Base-by-base conservation (phyloP, 1,284 basidiomycete genomes). In the Melampsora americana region DNA sequence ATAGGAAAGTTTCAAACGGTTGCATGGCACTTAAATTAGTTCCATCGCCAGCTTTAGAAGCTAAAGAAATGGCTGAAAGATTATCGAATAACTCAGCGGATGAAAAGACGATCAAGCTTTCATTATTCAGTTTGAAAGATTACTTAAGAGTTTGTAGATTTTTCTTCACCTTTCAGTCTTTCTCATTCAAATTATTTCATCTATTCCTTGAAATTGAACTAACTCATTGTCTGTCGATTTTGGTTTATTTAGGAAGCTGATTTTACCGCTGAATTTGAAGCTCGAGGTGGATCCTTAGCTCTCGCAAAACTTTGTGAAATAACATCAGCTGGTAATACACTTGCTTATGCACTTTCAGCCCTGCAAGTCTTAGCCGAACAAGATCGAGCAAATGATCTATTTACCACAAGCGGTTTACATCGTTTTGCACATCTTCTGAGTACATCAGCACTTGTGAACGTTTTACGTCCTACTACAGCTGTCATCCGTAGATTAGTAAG, bases 391-490 rank as follows among this genome's bases (percentile, higher is more conserved):
- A 93, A 91, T 91, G 86, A 88, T 1, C 85, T 85, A 32, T 86
- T 95, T 16, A 88, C 89, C 79, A 86, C 88, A 68, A 82, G 83
- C 16, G 92, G 95, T 82, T 90, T 94, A 77, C 86, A 87, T 79
- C 87, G 87, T 80, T 87, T 83, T 44, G 60, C 80, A 42, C 35
- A 39, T 11, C 53, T 72, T 48, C 61, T 77, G 7, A 91, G 3
- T 88, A 90, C 0, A 85, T 89, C 20, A 86, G 87, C 68, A 89
- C 90, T 59, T n/a, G 89, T 95, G 85, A 99, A 99, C 79, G 91
- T 98, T 78, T 92, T 92, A 79, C 89, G 95, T n/a, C 95, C 95
- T 14, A 93, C 95, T 0, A 96, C 93, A n/a, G 90, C 91, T 61
- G 94, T 95, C 77, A 86, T 95, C 77, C 92, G 92, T 90, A 67